Percentiles rank a stretch among this genome's conserved stretches.
Conservation (phyloP, 2,329 filamentous ascomycete genomes). For the Colletotrichum sidae region DNA sequence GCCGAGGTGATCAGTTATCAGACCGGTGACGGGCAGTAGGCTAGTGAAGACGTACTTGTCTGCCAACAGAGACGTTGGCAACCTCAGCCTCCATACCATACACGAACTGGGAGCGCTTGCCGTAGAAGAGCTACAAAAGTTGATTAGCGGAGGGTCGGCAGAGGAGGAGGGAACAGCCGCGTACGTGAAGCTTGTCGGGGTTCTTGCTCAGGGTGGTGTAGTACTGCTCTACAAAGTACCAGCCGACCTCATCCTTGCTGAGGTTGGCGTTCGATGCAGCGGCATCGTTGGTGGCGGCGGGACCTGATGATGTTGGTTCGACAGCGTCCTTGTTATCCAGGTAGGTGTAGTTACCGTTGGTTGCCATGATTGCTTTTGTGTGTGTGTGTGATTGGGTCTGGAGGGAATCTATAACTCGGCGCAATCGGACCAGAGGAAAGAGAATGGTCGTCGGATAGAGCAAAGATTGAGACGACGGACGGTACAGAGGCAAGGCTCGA, state of each 20-base stretch:
- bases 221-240: constrained; percentile 99
- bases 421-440: constrained; percentile 30
- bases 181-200: constrained; percentile 89
- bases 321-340: constrained; percentile 53
- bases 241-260: constrained; percentile 94
- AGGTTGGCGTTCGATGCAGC: constrained; percentile 58
- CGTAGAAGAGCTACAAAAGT: constrained; percentile 83
- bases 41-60: constrained; percentile 72
- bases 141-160: constrained; percentile 3
- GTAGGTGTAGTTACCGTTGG: constrained; percentile 65
- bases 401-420: constrained; percentile 25
- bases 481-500: constrained; percentile 28
- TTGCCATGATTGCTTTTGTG: constrained; percentile 58
- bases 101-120: constrained; percentile 95
- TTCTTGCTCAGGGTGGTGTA: constrained; percentile 97
- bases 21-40: constrained; percentile 13
- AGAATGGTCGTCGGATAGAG: constrained; percentile 10
- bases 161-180: constrained; percentile 43
- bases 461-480: constrained; percentile 3
- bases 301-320: constrained; percentile 53
- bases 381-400: constrained; percentile 2
- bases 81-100: constrained; percentile 92
- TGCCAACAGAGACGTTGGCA: constrained; percentile 86
- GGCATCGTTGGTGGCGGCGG: constrained; percentile 49
- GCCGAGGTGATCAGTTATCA: constrained; percentile 29